Conservation (phyloP, 192 early-diverging fungal species). For the Radiomyces spectabilis region DNA sequence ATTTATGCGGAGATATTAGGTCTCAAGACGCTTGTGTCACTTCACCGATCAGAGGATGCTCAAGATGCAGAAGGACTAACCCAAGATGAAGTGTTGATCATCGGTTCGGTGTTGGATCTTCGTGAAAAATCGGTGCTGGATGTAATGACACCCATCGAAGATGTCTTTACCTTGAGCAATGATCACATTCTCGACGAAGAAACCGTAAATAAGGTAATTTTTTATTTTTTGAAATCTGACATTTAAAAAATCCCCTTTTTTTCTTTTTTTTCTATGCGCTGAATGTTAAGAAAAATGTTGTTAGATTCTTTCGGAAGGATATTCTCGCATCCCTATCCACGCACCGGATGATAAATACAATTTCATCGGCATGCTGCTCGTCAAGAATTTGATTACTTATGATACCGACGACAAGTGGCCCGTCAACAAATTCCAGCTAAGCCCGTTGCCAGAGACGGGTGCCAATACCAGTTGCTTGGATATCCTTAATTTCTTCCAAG, state of each 20-base stretch:
- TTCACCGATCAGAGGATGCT: conserved; percentile 53
- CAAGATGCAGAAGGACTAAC: conserved; percentile 53
- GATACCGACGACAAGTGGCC: conserved; percentile 59
- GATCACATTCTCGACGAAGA: conserved; percentile 49
- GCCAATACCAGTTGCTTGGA: conserved; percentile 54
- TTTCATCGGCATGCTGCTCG: conserved; percentile 69
- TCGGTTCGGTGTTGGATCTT: conserved; percentile 67
- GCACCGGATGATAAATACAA: conserved; percentile 42
- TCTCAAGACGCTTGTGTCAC: conserved; percentile 68
- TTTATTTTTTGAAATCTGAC: conserved; percentile 22
- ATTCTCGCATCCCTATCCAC: conserved; percentile 71
- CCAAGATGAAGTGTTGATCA: conserved; percentile 71
- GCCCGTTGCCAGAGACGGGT: conserved; percentile 38
- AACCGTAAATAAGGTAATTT: conserved; percentile 33
- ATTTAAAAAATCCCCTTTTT: background rate
- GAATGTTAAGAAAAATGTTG: too few species aligned
- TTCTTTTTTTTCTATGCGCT: conserved; percentile 26
- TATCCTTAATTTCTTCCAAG: conserved; percentile 76
- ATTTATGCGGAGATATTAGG: too few species aligned
- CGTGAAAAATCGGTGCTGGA: conserved; percentile 57
- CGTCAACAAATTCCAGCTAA: conserved; percentile 48
- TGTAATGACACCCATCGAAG: conserved; percentile 64
- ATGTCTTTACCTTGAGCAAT: conserved; percentile 58
- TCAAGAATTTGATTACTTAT: conserved; percentile 64
- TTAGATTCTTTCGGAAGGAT: conserved; percentile 53